A percentile compares a stretch with the other conserved stretches of the same genome.
Conservation (phyloP, 192 early-diverging fungal species). For the Coemansia sp. region DNA sequence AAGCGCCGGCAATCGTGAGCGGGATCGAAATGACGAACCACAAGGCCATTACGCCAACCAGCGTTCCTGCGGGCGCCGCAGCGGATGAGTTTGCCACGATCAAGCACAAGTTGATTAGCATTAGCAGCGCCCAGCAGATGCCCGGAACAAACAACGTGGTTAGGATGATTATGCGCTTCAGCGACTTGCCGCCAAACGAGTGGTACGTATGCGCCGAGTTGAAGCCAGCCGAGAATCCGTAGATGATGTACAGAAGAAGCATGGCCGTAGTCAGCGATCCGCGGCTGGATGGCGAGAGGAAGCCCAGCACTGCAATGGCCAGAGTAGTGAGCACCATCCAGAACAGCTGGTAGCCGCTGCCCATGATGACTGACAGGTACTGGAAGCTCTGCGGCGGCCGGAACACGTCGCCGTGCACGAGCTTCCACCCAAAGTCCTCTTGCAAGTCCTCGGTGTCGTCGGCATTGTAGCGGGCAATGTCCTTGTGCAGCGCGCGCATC, state of each 20-base stretch:
- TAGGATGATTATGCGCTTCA: constrained; percentile 81
- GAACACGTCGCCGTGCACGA: constrained; percentile 98
- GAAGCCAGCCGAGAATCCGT: constrained; percentile 87
- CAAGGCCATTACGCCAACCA: constrained; percentile 80
- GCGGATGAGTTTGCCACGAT: constrained; percentile 80
- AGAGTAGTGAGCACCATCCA: constrained; percentile 74
- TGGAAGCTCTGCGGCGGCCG: constrained; percentile 78
- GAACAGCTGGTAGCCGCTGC: constrained; percentile 83
- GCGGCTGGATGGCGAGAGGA: constrained; percentile 88
- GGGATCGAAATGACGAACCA: constrained; percentile 88
- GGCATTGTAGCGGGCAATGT: constrained; percentile 91
- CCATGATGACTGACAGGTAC: constrained; percentile 78
- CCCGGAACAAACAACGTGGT: constrained; percentile 82
- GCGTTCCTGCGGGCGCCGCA: constrained; percentile 87
- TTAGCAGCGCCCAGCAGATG: constrained; percentile 61
- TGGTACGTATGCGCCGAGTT: constrained; percentile 90
- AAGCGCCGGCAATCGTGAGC: constrained; percentile 78
- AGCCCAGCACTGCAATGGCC: constrained; percentile 93
- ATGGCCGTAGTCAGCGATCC: constrained; percentile 94
- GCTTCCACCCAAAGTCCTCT: constrained; percentile 99
- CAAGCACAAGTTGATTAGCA: constrained; percentile 85
- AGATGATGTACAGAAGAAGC: constrained; percentile 91
- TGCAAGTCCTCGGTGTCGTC: constrained; percentile 72
- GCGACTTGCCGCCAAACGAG: constrained; percentile 89
- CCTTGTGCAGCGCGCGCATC: constrained; percentile 85